Evolutionary conservation across 2,329 filamentous ascomycete genomes (phyloP), one percentile per base, ranked within the genome.

Genomic region (Paracoccidioides brasiliensis): DNA sequence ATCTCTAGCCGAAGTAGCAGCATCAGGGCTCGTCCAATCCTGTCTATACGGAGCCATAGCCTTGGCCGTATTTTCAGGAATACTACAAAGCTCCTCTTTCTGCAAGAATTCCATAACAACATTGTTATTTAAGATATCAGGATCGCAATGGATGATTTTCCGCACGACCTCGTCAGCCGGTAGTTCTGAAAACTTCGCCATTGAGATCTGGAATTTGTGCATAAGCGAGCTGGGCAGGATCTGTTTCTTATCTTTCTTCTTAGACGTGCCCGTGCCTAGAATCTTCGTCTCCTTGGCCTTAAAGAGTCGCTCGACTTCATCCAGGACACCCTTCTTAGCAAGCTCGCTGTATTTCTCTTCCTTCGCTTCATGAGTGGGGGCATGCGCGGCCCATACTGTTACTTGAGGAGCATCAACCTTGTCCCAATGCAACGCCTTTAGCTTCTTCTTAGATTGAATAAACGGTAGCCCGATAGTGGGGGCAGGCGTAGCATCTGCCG

Each of bases 361-460:
- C 67, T 90, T 88, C 58, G 86, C 87, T 68, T 94, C 85, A 4
- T 84, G 81, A n/a, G 88, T 94, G 4, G 88, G 86, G 35, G 87
- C 82, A 69, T 95, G 89, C 6, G 82, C 80, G 38, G 90, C 90
- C 91, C 91, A 97, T 64, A 96, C 88, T 54, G 91, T 96, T 52
- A 89, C 86, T 68, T 93, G 83, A 28, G 90, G 88, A 54, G 87
- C 81, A 71, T 98, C 93, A 55, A 98, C 89, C 77, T 97, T 97
- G 74, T 98, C 93, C 91, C 93, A 97, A 75, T 98, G 93, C 63
- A 98, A 79, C 57, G 91, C 91, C 82, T 98, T 98, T 71, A 98
- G 88, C 78, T 97, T 98, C 83, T 95, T 97, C 81, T 96, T 97
- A 28, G 93, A 90, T 63, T 91, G 79, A 53, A 90, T 88, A 58